phyloP scores from a whole-genome alignment of 257 asterid genomes.

The Gentiana macrophylla region DNA sequence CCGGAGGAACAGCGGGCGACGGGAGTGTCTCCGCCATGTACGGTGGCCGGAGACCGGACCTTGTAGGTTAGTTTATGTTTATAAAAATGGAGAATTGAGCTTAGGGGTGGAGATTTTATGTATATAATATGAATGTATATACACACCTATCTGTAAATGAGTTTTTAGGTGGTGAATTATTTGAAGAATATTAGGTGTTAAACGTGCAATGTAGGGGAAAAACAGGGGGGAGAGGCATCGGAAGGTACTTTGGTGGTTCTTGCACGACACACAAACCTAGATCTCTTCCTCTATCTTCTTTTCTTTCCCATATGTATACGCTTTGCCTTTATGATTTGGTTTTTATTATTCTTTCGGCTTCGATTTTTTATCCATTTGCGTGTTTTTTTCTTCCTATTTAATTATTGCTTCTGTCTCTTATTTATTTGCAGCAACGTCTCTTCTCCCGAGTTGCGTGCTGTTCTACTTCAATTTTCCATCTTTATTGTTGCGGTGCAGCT shows the following conservation, averaged over 20 bases:
- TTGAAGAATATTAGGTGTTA: constrained; percentile 34
- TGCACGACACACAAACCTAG: constrained; percentile 95
- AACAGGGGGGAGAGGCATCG: constrained; percentile 29
- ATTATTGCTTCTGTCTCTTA: not conserved
- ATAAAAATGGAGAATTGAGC: too few species aligned
- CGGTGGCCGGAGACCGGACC: too few species aligned
- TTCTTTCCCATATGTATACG: constrained; percentile 8
- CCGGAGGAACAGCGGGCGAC: too few species aligned
- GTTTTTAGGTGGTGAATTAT: too few species aligned
- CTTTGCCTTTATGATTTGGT: constrained; percentile 51
- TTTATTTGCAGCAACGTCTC: constrained; percentile 13
- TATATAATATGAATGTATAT: too few species aligned
- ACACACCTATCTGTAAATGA: too few species aligned
- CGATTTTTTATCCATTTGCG: constrained; percentile 9
- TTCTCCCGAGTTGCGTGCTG: constrained; percentile 9
- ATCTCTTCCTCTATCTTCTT: constrained; percentile 61
- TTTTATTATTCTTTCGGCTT: constrained; percentile 23
- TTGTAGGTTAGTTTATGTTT: too few species aligned
- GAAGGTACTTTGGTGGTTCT: constrained; percentile 47
- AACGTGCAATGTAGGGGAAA: constrained; percentile 82
- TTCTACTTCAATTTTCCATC: too few species aligned
- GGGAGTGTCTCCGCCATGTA: too few species aligned
- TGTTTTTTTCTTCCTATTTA: constrained; percentile 14
- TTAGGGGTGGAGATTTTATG: too few species aligned
- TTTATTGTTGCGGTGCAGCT: too few species aligned